Conservation (phyloP, 352 stramenopile species). For the Phytophthora parvispora region DNA sequence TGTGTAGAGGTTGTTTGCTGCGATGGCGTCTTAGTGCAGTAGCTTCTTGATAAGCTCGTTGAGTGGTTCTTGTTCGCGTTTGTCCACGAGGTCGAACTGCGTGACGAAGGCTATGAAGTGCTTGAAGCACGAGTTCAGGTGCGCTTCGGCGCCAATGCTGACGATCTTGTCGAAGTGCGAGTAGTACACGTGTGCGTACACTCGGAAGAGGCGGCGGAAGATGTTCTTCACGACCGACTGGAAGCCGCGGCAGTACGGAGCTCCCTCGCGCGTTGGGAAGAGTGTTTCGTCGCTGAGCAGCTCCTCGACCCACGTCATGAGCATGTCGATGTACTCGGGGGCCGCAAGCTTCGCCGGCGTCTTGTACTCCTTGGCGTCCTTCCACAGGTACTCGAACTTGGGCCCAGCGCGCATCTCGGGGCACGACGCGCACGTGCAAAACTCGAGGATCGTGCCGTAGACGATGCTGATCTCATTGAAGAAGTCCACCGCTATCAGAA, state of each 20-base stretch:
- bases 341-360: conserved; percentile 75
- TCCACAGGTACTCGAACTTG: conserved; percentile 94
- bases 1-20: conserved; percentile 4
- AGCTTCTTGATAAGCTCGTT: conserved; percentile 97
- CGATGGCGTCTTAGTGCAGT: conserved; percentile 33
- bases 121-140: conserved; percentile 99
- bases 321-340: conserved; percentile 94
- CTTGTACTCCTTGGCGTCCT: conserved; percentile 82
- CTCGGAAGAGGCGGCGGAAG: conserved; percentile 96
- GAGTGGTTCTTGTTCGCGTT: conserved; percentile 95
- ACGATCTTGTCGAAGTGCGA: conserved; percentile 97
- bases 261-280: conserved; percentile 77
- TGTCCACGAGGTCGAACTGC: conserved; percentile 95
- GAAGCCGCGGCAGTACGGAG: conserved; percentile 88
- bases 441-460: conserved; percentile 92
- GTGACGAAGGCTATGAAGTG: conserved; percentile 98
- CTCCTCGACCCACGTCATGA: conserved; percentile 94
- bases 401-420: conserved; percentile 80
- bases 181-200: conserved; percentile 98
- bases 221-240: conserved; percentile 92
- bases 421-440: conserved; percentile 75
- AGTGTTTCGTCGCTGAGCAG: conserved; percentile 85
- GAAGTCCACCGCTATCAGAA: conserved; percentile 89
- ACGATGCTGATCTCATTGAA: conserved; percentile 96
- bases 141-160: conserved; percentile 94